Evolutionary conservation across 306 rosid species (phyloP), one percentile per base, ranked within the genome.

Genomic region (Ceratonia siliqua): DNA sequence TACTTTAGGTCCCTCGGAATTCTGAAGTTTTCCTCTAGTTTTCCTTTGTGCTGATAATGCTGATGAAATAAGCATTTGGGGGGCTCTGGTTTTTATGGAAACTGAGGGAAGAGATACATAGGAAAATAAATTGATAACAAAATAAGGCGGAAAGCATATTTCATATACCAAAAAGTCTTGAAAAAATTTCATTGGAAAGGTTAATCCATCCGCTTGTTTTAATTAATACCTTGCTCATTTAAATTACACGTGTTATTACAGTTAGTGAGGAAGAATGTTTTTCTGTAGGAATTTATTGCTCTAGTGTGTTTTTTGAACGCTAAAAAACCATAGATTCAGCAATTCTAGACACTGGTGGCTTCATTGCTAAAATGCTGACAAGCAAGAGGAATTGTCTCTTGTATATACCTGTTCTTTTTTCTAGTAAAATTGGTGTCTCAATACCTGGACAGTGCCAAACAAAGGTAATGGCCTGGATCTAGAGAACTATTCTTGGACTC

Each of bases 401-500:
- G 10, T 17, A 45, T 12, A 36, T 50, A 13, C 14, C 25, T 48
- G 8, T 15, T 57, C 32, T 4, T 28, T 28, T 28, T 28, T 28
- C 32, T 28, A 28, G 4, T 28, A 28, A 28, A 28, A 28, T 1
- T 1, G 32, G 32, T 28, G 42, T 25, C 65, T 61, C 30, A 48
- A 69, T 72, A 9, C 36, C 0, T 79, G 55, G 30, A 62, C 96
- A 91, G 98, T 43, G 68, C 98, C 97, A 48, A 93, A 93, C 82
- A 66, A 43, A 8, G 98, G 93, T 36, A 93, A 93, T 72, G 98
- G 98, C 14, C 72, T 93, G 85, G 98, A 93, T 82, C 62, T 93
- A 82, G 98, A 93, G 65, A 80, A 87, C 0, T 89, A 90, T 81
- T 89, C 92, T 5, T 93, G 98, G 98, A 93, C 98, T 6, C 98